Evolutionary conservation across 2,329 filamentous ascomycete genomes (phyloP).

Genomic region (Aotearoamyces nothofagi): DNA sequence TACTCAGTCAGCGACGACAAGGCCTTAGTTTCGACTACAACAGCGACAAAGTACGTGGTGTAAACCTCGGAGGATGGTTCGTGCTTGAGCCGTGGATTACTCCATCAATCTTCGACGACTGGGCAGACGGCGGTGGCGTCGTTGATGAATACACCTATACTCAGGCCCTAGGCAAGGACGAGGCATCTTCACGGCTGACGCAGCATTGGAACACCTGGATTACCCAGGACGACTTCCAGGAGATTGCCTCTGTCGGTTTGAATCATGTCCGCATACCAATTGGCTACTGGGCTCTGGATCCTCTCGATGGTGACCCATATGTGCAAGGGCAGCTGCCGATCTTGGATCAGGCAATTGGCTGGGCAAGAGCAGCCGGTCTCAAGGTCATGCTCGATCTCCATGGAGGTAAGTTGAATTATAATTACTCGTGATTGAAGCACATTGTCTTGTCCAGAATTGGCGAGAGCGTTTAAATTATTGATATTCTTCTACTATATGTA

Average conservation of each 20-base stretch:
- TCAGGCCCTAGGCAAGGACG: slow-evolving; percentile 29
- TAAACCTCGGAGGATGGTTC: slow-evolving; percentile 52
- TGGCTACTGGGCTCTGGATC: slow-evolving; percentile 47
- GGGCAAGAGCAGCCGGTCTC: slow-evolving; percentile 40
- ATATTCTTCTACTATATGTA: not conserved
- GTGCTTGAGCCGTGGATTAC: slow-evolving; percentile 37
- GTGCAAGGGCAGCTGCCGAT: slow-evolving; percentile 43
- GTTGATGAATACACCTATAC: slow-evolving; percentile 20
- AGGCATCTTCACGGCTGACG: slow-evolving; percentile 27
- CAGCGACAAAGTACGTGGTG: slow-evolving; percentile 40
- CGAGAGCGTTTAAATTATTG: too few species aligned
- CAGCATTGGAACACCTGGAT: slow-evolving; percentile 44
- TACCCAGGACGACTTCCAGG: slow-evolving; percentile 25
- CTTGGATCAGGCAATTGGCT: slow-evolving; percentile 39
- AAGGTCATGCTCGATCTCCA: slow-evolving; percentile 56
- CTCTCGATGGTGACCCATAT: slow-evolving; percentile 39
- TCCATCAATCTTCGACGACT: slow-evolving; percentile 32
- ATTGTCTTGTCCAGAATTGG: too few species aligned
- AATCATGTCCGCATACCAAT: slow-evolving; percentile 52
- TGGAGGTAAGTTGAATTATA: slow-evolving; percentile 45
- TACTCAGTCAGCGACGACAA: slow-evolving; percentile 2
- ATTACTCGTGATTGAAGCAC: too few species aligned
- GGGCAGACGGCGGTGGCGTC: slow-evolving; percentile 16
- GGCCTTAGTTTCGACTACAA: slow-evolving; percentile 34
- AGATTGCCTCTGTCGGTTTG: slow-evolving; percentile 29